Conservation (phyloP, 768 basidiomycete genomes). For the Pulveroboletus sp. region DNA sequence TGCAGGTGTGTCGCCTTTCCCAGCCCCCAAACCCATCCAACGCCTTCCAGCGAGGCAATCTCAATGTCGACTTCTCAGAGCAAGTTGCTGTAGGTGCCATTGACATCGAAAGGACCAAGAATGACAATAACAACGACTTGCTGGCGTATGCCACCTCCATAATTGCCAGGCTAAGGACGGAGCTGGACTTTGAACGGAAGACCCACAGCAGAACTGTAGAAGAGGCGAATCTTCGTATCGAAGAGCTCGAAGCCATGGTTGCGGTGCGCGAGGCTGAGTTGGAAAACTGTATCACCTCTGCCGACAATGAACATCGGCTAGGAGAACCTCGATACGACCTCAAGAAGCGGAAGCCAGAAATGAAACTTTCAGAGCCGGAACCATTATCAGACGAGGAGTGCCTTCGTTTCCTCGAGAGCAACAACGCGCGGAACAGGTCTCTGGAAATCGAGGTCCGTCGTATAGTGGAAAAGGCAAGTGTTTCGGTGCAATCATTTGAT, state of each 20-base stretch:
- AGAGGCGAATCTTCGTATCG: slow-evolving; percentile 40
- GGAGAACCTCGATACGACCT: background rate
- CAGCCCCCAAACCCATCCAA: slow-evolving; percentile 7
- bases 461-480: slow-evolving; percentile 35
- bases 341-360: background rate
- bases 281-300: slow-evolving; percentile 33
- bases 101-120: background rate
- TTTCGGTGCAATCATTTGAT: background rate
- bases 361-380: slow-evolving; percentile 13
- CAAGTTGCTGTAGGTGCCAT: slow-evolving; percentile 1
- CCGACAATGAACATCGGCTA: background rate
- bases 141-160: slow-evolving; percentile 44
- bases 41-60: slow-evolving; percentile 15
- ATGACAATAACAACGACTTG: slow-evolving; percentile 24
- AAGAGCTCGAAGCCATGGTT: slow-evolving; percentile 49
- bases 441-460: slow-evolving; percentile 44
- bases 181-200: slow-evolving; percentile 44
- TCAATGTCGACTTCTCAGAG: slow-evolving; percentile 24
- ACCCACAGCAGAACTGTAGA: slow-evolving; percentile 41
- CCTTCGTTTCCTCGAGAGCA: slow-evolving; percentile 38
- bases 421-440: slow-evolving; percentile 38
- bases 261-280: slow-evolving; percentile 58
- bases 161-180: slow-evolving; percentile 40
- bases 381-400: slow-evolving; percentile 38
- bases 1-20: slow-evolving; percentile 38